A percentile compares a stretch with the other conserved stretches of the same genome.
These are phyloP conservation scores for Chlorella sp. DNA, from an alignment of 139 green algal species.

Conservation along the genomic window DNA sequence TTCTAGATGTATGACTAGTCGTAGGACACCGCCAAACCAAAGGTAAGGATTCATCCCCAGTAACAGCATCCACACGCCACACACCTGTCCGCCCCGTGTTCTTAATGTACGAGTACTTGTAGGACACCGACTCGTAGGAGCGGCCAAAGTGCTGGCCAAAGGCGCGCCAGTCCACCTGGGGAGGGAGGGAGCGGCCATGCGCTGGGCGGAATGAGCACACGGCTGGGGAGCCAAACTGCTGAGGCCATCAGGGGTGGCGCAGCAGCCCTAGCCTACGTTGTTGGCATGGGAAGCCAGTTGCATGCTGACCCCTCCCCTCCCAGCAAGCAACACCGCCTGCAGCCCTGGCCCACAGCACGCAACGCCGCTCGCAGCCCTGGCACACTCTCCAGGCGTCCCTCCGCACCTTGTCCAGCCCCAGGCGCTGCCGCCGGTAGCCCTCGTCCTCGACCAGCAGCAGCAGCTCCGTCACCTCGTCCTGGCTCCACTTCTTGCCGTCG, in stretches of 20 bases:
- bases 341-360: neutral
- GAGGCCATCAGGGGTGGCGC: neutral
- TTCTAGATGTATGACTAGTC: too few relatives aligned
- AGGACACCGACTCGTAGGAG: constrained; percentile 47
- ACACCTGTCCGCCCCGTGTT: constrained; percentile 43
- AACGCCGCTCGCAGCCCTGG: neutral
- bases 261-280: too few relatives aligned
- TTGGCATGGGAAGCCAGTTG: too few relatives aligned
- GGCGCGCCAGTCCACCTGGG: constrained; percentile 43
- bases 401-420: constrained; percentile 48
- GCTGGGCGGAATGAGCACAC: too few relatives aligned
- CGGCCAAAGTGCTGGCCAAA: constrained; percentile 51
- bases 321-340: neutral
- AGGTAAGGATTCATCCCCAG: too few relatives aligned
- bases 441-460: constrained; percentile 44
- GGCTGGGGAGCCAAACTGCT: neutral
- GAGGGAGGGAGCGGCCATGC: neutral
- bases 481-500: constrained; percentile 53
- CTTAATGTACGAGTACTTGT: constrained; percentile 53
- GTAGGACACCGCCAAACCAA: too few relatives aligned
- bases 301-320: too few relatives aligned
- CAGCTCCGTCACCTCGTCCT: constrained; percentile 47
- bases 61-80: neutral
- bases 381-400: neutral
- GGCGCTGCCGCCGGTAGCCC: constrained; percentile 28